These are phyloP conservation scores for Allium fistulosum DNA, from an alignment of 106 monocot genomes.

Conservation along the genomic window DNA sequence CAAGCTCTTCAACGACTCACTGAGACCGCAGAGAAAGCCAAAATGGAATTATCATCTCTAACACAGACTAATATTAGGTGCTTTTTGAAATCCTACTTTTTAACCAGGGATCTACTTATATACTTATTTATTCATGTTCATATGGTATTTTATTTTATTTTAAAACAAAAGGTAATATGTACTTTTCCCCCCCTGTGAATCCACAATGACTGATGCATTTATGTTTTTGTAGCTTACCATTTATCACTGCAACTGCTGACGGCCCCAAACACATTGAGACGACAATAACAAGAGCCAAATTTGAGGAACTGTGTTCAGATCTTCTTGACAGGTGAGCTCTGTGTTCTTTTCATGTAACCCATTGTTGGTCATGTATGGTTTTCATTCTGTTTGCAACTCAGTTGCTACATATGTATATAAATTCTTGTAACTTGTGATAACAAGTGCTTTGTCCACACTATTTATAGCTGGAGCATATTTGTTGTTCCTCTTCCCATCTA, in stretches of 20 bases:
- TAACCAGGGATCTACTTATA: no score
- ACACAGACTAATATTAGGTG: conserved; percentile 63
- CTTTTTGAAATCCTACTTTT: neutral
- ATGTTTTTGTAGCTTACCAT: conserved; percentile 40
- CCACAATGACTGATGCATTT: no score
- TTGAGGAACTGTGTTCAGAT: conserved; percentile 65
- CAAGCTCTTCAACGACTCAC: conserved; percentile 67
- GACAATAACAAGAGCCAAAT: conserved; percentile 56
- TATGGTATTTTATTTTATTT: no score
- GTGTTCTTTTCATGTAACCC: neutral
- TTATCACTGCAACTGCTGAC: conserved; percentile 71
- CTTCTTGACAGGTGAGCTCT: conserved; percentile 55
- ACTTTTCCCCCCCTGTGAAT: neutral
- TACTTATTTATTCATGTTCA: no score
- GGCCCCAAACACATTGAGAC: conserved; percentile 71
- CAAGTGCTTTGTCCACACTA: neutral
- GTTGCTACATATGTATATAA: no score
- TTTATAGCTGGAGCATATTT: neutral
- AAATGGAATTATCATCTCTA: conserved; percentile 63
- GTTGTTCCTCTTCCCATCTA: neutral
- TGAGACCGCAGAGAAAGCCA: conserved; percentile 69
- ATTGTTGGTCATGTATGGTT: neutral
- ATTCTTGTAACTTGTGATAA: neutral
- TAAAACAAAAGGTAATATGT: no score
- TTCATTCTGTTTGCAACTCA: neutral